A percentile compares a stretch with the other conserved stretches of the same genome.
These are phyloP conservation scores for Paramecium sonneborni DNA, from an alignment of 73 alveolate species.

Conservation along the genomic window DNA sequence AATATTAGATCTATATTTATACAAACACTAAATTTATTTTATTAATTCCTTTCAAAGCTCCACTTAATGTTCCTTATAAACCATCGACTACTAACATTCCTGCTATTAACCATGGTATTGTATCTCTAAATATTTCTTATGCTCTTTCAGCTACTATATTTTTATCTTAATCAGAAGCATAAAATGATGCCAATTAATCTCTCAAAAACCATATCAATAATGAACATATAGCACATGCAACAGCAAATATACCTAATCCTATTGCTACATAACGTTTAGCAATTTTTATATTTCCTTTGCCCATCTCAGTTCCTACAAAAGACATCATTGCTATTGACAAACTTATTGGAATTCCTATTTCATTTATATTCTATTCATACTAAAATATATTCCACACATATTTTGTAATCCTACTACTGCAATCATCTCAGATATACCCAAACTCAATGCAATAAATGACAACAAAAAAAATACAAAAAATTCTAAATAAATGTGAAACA, in stretches of 20 bases:
- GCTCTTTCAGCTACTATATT: neutral
- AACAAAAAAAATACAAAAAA: constrained; percentile 37
- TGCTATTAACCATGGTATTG: neutral
- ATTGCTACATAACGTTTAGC: neutral
- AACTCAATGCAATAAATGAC: constrained; percentile 1
- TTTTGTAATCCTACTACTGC: constrained; percentile 3
- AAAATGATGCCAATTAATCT: neutral
- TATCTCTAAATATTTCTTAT: neutral
- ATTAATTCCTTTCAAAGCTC: constrained; percentile 40
- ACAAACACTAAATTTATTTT: neutral
- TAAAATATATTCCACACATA: constrained; percentile 7
- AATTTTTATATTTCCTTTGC: neutral
- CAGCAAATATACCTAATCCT: neutral
- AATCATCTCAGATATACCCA: constrained; percentile 12
- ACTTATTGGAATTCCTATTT: constrained; percentile 27
- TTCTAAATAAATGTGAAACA: neutral
- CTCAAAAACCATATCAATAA: neutral
- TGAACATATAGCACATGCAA: neutral
- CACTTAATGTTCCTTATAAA: constrained; percentile 19
- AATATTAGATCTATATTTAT: neutral
- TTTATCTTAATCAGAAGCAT: neutral
- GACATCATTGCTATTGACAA: constrained; percentile 14
- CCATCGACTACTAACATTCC: neutral
- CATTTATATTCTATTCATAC: neutral
- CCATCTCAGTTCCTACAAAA: constrained; percentile 43